Base-by-base conservation (phyloP, 805 yeast genomes). In the Grigorovia humatica region DNA sequence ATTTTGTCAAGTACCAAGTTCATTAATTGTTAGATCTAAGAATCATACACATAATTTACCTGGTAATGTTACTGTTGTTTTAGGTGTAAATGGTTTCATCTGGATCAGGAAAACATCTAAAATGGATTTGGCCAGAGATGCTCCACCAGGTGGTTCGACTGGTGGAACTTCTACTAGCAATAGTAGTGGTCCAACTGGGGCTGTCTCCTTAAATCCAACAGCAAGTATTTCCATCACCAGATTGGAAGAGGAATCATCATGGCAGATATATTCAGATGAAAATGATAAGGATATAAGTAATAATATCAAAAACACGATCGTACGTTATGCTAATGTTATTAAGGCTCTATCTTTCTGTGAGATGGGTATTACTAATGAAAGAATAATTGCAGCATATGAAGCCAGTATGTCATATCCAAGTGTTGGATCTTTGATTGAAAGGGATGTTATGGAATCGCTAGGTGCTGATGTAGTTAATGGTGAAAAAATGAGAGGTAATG, bases 1-100 rank as follows among this genome's bases (percentile, higher is more conserved):
- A 35, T 87, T 89, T 58, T 70, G 86, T 23, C 75, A 76, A 51
- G 93, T 91, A 0, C 96, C 97, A 2, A 76, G 91, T 41, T 82
- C 90, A 20, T 73, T 95, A 55, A 77, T 95, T 46, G 78, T 91
- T 44, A 80, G 96, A 62, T 81, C 95, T 5, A 88, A 90, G 61
- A 84, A 87, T 59, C 98, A 93, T 67, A 78, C 90, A 18, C 88
- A 87, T 70, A 79, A 80, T 52, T 74, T 93, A n/a, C 96, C 96
- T 0, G 98, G 97, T n/a, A 87, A 86, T 59, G 88, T 93, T 38
- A 88, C 90, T 59, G 76, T 85, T 47, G 88, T 93, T 48, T 71
- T 95, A 44, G 99, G 99, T 35, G 95, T 91, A 9, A 93, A 95
- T 66, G 99, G 99, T 4, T 91, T 78, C 63, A 78, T 93, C 46